phyloP scores from a whole-genome alignment of 257 asterid genomes.

The Nicotiana tabacum region DNA sequence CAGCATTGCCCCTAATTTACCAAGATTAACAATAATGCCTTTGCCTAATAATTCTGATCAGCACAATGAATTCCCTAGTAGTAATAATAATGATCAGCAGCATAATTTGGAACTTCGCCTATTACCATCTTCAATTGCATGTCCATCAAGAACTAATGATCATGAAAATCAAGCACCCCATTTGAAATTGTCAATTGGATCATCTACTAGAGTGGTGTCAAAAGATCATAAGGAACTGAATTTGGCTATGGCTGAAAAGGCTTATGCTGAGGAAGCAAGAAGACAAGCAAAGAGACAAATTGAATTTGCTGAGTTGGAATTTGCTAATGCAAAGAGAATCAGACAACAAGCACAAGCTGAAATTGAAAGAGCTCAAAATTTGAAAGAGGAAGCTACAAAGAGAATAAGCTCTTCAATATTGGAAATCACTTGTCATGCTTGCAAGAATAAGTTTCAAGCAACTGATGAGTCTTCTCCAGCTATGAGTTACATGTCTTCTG shows the following conservation, averaged over 20 bases:
- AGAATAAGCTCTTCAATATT: slow-evolving; percentile 40
- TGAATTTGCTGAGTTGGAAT: slow-evolving; percentile 60
- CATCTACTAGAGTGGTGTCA: background rate
- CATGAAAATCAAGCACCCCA: slow-evolving; percentile 16
- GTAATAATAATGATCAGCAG: background rate
- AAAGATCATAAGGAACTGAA: slow-evolving; percentile 1
- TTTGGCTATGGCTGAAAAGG: slow-evolving; percentile 60
- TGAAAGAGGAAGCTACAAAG: slow-evolving; percentile 46
- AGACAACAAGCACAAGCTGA: slow-evolving; percentile 57
- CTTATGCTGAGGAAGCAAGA: slow-evolving; percentile 65
- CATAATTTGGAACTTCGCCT: slow-evolving; percentile 60
- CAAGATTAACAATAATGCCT: slow-evolving; percentile 12
- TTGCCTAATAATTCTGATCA: slow-evolving; percentile 1
- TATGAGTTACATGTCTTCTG: slow-evolving; percentile 29
- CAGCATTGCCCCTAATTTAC: background rate
- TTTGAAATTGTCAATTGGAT: slow-evolving; percentile 31
- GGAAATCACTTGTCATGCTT: slow-evolving; percentile 62
- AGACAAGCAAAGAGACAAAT: slow-evolving; percentile 47
- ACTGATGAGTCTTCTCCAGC: slow-evolving; percentile 31
- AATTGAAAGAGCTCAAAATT: slow-evolving; percentile 44
- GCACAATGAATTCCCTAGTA: background rate
- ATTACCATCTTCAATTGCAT: slow-evolving; percentile 25
- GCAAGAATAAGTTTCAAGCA: slow-evolving; percentile 44
- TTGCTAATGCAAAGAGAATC: slow-evolving; percentile 54
- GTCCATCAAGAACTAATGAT: background rate